Evolutionary conservation across 1,284 basidiomycete species (phyloP), one percentile per base, ranked within the genome.

Genomic region (Golubevia pallescens): DNA sequence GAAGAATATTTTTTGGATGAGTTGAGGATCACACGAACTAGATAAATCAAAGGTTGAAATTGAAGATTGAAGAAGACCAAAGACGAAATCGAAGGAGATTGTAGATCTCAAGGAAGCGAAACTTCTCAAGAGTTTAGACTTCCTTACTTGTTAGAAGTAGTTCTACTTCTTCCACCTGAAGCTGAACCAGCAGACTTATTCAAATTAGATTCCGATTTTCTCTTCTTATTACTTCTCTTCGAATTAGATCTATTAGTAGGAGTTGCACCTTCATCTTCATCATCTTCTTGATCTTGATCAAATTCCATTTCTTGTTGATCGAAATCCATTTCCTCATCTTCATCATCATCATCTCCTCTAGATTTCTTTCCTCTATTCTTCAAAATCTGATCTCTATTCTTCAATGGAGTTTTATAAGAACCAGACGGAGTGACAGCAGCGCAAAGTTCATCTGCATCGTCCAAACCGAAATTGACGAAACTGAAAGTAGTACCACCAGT

Each of bases 391-490:
- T 38, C 34, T 38, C 34, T 38, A 10, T 38, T 38, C 16, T 73
- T 73, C 6, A 81, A 62, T 2, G 80, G 78, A 19, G 78, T 71
- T 61, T 84, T 84, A 71, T 80, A 80, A 51, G 67, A 70, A 23
- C 81, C 81, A 57, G 70, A 74, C 1, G 81, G 81, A 8, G 81
- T 78, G 0, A 84, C 81, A 1, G 80, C 81, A 2, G 78, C 75
- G 34, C 81, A 84, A 23, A 84, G 72, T 65, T 82, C 81, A 42
- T 82, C 77, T 8, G 81, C 81, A 63, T 84, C 80, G 20, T 82
- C 68, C 62, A 84, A 74, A 13, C 81, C 81, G 58, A 81, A 84
- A 69, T 84, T 81, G 69, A 84, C 77, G 62, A 84, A 84, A 4
- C 10, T 10, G 10, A 21, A 28, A 10, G 24, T 28, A 3, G 54